These are phyloP conservation scores for Nicotiana sylvestris DNA, from an alignment of 257 asterid species.

Conservation along the genomic window DNA sequence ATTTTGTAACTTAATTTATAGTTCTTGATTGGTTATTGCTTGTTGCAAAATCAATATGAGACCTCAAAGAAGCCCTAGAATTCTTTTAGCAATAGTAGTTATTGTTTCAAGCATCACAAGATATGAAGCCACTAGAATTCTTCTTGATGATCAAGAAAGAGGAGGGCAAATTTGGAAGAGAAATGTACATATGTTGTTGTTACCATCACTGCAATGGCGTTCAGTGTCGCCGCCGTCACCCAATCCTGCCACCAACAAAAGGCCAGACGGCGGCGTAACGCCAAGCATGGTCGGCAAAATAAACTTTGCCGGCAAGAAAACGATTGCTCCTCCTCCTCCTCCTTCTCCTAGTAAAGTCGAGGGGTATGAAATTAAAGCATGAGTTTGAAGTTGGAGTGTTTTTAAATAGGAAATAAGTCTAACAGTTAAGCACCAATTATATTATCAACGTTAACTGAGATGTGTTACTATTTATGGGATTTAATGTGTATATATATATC, in stretches of 20 bases:
- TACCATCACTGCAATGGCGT: neutral
- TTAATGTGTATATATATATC: too few species aligned
- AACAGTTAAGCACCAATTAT: too few species aligned
- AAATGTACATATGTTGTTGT: neutral
- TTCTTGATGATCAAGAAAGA: conserved; percentile 14
- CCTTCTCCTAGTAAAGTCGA: neutral
- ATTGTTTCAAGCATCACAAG: neutral
- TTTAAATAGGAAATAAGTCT: too few species aligned
- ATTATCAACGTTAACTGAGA: too few species aligned
- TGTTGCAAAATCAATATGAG: neutral
- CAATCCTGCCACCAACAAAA: neutral
- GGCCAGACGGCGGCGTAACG: too few species aligned
- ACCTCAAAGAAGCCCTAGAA: neutral
- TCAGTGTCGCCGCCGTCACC: neutral
- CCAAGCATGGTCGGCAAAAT: neutral
- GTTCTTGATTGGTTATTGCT: neutral
- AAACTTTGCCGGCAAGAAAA: neutral
- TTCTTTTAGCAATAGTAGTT: neutral
- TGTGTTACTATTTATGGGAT: too few species aligned
- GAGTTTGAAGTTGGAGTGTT: neutral
- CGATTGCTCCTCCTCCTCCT: neutral
- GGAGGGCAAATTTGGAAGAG: neutral
- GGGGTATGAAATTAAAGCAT: neutral
- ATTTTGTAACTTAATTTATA: too few species aligned
- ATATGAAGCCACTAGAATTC: neutral